A percentile compares a stretch with the other conserved stretches of the same genome.
These are phyloP conservation scores for Fraxinus platypoda DNA, from an alignment of 305 asterid species.

Conservation along the genomic window DNA sequence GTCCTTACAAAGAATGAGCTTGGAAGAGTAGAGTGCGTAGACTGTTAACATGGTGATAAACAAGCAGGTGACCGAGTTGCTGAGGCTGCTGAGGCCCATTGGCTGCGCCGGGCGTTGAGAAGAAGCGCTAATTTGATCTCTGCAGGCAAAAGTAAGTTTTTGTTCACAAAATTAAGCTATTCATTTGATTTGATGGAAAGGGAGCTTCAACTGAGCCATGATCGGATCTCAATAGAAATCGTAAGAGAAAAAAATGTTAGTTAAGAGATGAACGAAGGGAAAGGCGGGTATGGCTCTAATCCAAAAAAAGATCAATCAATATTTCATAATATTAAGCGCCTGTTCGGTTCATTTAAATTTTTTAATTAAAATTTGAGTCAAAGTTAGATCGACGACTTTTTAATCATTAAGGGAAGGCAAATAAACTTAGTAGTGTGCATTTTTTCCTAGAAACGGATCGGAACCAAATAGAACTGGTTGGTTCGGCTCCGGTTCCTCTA, in stretches of 20 bases:
- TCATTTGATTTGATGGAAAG: constrained; percentile 21
- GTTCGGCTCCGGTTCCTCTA: no score
- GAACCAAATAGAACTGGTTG: no score
- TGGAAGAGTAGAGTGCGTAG: constrained; percentile 65
- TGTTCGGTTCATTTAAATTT: no score
- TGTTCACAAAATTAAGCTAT: background rate
- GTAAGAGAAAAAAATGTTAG: constrained; percentile 16
- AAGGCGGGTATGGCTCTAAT: constrained; percentile 31
- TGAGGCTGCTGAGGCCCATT: constrained; percentile 35
- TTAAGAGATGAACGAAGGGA: constrained; percentile 33
- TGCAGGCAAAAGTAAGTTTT: background rate
- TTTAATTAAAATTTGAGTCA: no score
- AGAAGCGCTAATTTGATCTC: constrained; percentile 34
- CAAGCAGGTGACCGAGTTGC: constrained; percentile 39
- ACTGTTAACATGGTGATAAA: constrained; percentile 39
- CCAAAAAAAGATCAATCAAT: background rate
- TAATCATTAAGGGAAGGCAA: no score
- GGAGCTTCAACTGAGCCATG: constrained; percentile 35
- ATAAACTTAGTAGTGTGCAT: no score
- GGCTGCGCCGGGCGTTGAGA: constrained; percentile 33
- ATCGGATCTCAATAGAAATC: constrained; percentile 44
- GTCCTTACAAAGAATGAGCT: constrained; percentile 39
- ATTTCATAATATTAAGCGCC: background rate
- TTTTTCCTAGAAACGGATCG: no score
- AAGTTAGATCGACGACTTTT: no score